Conservation (phyloP, 352 stramenopile species). For the Phytophthora cactorum region DNA sequence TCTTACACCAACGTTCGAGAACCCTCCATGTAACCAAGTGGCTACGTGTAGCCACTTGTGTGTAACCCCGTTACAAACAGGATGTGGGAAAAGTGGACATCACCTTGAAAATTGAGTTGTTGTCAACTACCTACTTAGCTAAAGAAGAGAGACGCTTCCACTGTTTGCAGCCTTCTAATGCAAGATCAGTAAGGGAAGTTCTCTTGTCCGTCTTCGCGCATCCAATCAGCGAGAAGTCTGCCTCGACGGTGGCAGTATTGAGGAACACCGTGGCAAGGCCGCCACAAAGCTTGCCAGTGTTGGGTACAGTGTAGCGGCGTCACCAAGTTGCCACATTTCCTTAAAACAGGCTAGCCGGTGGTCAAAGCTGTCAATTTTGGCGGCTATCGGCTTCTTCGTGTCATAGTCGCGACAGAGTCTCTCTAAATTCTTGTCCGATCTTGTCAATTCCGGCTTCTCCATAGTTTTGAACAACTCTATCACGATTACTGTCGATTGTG, state of each 20-base stretch:
- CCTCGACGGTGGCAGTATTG: neutral
- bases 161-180: neutral
- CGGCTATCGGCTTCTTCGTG: no score
- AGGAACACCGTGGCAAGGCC: neutral
- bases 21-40: no score
- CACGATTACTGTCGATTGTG: neutral
- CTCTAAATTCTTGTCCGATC: neutral
- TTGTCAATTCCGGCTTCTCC: neutral
- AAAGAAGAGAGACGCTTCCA: neutral
- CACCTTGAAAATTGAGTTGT: no score
- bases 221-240: conserved; percentile 20
- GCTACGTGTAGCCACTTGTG: no score
- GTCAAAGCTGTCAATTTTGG: neutral
- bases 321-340: neutral
- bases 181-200: conserved; percentile 19
- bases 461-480: neutral
- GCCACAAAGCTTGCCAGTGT: neutral
- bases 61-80: no score
- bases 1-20: no score
- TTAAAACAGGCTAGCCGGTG: neutral
- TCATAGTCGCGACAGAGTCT: neutral
- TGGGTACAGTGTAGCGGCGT: no score
- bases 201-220: conserved; percentile 37
- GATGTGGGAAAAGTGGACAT: no score
- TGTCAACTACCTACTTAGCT: no score